Evolutionary conservation across 129 eudicot species (phyloP).

Genomic region (Centrapalus pauciflorus): DNA sequence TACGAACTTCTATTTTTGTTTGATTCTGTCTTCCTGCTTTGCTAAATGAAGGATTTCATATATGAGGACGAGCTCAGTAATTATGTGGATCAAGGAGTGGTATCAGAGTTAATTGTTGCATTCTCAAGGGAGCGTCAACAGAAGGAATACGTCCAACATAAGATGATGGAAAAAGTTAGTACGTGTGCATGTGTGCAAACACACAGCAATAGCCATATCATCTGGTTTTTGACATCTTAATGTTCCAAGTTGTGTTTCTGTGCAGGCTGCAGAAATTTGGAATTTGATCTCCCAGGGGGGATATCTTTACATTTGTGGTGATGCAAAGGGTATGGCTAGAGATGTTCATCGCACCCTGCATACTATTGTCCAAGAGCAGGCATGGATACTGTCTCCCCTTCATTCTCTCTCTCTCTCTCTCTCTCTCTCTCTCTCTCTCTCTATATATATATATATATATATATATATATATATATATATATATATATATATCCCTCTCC

Average conservation of each 20-base stretch:
- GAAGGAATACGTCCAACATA: slow-evolving; percentile 82
- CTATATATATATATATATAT: no score
- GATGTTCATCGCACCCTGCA: slow-evolving; percentile 76
- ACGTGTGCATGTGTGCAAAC: no score
- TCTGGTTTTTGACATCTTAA: neutral
- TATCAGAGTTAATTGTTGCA: slow-evolving; percentile 74
- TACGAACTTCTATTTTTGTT: neutral
- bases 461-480: no score
- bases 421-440: no score
- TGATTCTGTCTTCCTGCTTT: neutral
- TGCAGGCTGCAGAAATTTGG: slow-evolving; percentile 64
- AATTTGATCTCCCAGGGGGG: slow-evolving; percentile 51
- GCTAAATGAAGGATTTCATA: slow-evolving; percentile 57
- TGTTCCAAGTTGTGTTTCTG: neutral
- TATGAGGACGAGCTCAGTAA: slow-evolving; percentile 64
- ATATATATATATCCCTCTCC: no score
- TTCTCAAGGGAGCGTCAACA: slow-evolving; percentile 79
- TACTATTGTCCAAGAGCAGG: slow-evolving; percentile 64
- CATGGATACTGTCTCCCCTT: slow-evolving; percentile 7
- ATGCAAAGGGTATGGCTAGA: slow-evolving; percentile 87
- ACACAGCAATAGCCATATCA: neutral
- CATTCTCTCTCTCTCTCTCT: slow-evolving; percentile 8
- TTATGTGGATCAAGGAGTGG: slow-evolving; percentile 49
- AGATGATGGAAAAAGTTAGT: slow-evolving; percentile 66
- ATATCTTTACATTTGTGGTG: slow-evolving; percentile 71